Conservation (phyloP, 2,329 filamentous ascomycete species). For the Botryotinia calthae region DNA sequence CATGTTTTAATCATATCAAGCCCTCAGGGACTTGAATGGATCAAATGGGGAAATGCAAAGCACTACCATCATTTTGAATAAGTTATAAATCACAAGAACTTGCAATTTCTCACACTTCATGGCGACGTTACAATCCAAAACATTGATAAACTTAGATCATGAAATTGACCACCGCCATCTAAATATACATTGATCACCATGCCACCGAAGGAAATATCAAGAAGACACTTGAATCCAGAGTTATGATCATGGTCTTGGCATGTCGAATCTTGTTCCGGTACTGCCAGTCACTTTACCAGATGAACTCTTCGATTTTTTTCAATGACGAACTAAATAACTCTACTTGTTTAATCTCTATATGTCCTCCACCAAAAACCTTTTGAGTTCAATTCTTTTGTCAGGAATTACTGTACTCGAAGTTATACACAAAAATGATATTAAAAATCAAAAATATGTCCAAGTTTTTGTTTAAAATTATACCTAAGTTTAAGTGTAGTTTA, state of each 20-base stretch:
- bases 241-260: neutral
- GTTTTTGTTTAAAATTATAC: too few relatives aligned
- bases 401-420: too few relatives aligned
- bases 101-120: neutral
- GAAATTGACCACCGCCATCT: neutral
- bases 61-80: neutral
- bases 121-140: neutral
- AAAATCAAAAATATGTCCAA: too few relatives aligned
- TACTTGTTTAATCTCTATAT: too few relatives aligned
- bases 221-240: neutral
- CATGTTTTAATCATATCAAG: neutral
- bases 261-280: neutral
- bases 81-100: neutral
- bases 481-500: too few relatives aligned
- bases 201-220: neutral
- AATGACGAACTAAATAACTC: neutral
- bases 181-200: neutral
- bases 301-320: neutral
- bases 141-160: neutral
- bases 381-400: too few relatives aligned
- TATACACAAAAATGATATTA: too few relatives aligned
- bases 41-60: neutral
- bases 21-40: neutral
- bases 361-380: too few relatives aligned
- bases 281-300: neutral